Percentiles rank a stretch among this genome's conserved stretches.
Conservation (phyloP, 2,329 filamentous ascomycete species). For the Cordyceps farinosa region DNA sequence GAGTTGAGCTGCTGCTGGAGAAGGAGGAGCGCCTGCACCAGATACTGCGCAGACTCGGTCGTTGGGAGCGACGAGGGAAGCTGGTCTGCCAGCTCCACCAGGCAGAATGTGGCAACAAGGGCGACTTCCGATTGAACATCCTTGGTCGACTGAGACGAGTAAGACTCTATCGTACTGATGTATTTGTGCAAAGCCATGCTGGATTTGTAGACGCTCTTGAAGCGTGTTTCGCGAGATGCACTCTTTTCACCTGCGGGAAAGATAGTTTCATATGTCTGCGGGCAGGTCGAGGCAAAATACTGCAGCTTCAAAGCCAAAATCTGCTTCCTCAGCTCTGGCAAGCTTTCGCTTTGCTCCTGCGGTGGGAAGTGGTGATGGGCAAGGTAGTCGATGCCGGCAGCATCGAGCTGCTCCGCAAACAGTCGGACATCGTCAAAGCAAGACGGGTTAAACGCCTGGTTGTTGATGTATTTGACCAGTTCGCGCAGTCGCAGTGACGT, state of each 20-base stretch:
- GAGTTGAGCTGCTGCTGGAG: conserved; percentile 47
- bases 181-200: conserved; percentile 23
- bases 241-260: background rate
- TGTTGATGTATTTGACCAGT: conserved; percentile 35
- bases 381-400: conserved; percentile 39
- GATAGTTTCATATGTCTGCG: conserved; percentile 6
- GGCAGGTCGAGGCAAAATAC: conserved; percentile 43
- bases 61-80: conserved; percentile 10
- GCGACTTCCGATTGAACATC: conserved; percentile 33
- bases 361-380: conserved; percentile 35
- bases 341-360: conserved; percentile 28
- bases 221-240: background rate
- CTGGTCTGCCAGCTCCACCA: conserved; percentile 28
- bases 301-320: conserved; percentile 41
- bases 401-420: conserved; percentile 41
- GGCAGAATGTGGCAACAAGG: conserved; percentile 34
- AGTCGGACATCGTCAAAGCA: conserved; percentile 47
- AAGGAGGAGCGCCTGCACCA: conserved; percentile 48
- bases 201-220: conserved; percentile 2
- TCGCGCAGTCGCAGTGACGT: conserved; percentile 32
- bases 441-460: conserved; percentile 34
- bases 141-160: conserved; percentile 1
- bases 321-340: conserved; percentile 27
- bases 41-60: conserved; percentile 26
- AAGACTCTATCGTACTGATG: background rate